Evolutionary conservation across 495 filamentous ascomycete genomes (phyloP), one percentile per base, ranked within the genome.

Genomic region (Podospora sp.): DNA sequence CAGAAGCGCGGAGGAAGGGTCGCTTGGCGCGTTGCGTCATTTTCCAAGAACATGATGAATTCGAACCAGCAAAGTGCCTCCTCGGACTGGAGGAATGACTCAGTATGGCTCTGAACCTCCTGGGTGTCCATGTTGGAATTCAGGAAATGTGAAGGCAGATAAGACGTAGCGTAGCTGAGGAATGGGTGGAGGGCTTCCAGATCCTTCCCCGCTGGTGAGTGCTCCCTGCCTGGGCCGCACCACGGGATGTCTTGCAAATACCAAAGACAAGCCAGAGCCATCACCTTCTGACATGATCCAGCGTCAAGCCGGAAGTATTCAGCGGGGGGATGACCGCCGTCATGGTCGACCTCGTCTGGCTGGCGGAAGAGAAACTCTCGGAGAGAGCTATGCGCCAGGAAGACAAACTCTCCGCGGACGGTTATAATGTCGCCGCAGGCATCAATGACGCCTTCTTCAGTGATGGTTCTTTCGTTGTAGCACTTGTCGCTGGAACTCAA

Each of bases 241-340:
- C 52, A 55, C 7, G 2, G 20, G n/a, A 55, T 55, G n/a, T 22
- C 52, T 26, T 22, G 52, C 52, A 55, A 55, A n/a, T 55, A 55
- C 20, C 52, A n/a, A 12, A 55, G 14, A 12, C 52, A 55, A 2
- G 52, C 52, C 52, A 55, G 52, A n/a, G 52, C 52, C 52, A 55
- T 55, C 2, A 12, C 20, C 20, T 22, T 55, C 20, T 55, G 52
- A 55, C 52, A 55, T 22, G 52, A 55, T 2, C 22, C 9, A 4
- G 52, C 9, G 3, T 55, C 52, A 2, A 55, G 1, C 7, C n/a
- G 2, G 24, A 55, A 55, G n/a, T 55, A 55, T n/a, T 12, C 52
- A 12, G 52, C 16, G 1, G 52, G 52, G n/a, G 52, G 7, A 6
- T 11, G n/a, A n/a, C n/a, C n/a, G n/a, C n/a, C n/a, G n/a, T 55